These are phyloP conservation scores for Sporopachydermia quercuum DNA, from an alignment of 805 yeast genomes.

Conservation along the genomic window DNA sequence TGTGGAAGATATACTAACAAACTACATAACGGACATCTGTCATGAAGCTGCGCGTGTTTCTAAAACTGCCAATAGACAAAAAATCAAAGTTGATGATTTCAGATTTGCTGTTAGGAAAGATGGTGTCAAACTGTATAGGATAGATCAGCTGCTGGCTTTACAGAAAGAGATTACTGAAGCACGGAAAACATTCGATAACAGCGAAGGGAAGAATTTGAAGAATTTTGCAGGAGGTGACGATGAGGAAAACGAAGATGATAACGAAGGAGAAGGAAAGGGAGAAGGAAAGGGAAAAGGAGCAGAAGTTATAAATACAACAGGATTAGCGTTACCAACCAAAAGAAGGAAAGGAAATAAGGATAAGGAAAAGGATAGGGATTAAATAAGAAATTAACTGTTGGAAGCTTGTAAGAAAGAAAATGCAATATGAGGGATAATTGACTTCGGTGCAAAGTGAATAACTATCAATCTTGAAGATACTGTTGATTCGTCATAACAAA, in stretches of 20 bases:
- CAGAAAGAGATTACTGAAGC: conserved; percentile 53
- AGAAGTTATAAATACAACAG: conserved; percentile 5
- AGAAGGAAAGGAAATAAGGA: conserved; percentile 5
- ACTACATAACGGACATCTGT: conserved; percentile 47
- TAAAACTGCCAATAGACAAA: conserved; percentile 36
- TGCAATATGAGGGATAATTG: too few relatives aligned
- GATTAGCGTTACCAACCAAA: background rate
- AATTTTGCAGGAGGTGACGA: conserved; percentile 15
- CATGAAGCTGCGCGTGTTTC: conserved; percentile 37
- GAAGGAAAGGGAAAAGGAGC: conserved; percentile 15
- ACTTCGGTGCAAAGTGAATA: too few relatives aligned
- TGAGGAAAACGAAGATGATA: conserved; percentile 14
- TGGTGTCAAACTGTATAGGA: conserved; percentile 52
- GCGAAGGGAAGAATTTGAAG: conserved; percentile 31
- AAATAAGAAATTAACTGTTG: conserved; percentile 19
- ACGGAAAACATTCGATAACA: conserved; percentile 48
- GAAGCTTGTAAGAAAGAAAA: conserved; percentile 13
- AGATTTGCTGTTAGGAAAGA: conserved; percentile 56
- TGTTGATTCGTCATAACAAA: too few relatives aligned
- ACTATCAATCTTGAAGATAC: too few relatives aligned
- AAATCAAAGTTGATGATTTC: conserved; percentile 59
- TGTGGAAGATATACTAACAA: conserved; percentile 52
- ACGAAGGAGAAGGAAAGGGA: conserved; percentile 15
- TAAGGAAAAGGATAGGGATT: conserved; percentile 9
- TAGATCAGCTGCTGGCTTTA: conserved; percentile 44